phyloP scores from a whole-genome alignment of 225 moss, liverwort and hornwort species.

The Lunularia cruciata region DNA sequence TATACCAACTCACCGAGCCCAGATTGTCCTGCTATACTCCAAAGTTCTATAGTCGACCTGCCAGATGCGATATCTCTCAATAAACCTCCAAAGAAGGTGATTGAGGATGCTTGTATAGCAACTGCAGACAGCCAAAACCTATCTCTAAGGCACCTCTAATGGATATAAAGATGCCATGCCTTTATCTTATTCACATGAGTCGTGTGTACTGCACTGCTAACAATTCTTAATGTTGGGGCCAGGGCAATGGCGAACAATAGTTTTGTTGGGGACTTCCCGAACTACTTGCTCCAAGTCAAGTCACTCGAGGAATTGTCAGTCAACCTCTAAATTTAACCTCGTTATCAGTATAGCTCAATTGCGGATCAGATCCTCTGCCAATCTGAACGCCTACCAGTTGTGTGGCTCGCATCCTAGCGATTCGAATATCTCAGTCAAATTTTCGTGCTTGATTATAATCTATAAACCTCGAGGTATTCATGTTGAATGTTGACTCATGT shows the following conservation, averaged over 20 bases:
- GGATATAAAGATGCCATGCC: too few species aligned
- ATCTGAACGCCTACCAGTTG: too few species aligned
- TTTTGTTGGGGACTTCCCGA: neutral
- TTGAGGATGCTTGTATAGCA: neutral
- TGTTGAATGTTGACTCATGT: too few species aligned
- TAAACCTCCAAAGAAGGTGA: neutral
- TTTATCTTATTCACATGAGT: too few species aligned
- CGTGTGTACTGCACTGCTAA: neutral
- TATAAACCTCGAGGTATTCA: too few species aligned
- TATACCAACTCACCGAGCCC: neutral
- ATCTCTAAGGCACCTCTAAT: neutral
- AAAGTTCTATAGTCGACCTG: neutral
- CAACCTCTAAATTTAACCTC: neutral
- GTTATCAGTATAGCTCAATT: too few species aligned
- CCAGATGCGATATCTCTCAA: neutral
- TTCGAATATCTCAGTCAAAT: too few species aligned
- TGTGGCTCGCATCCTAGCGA: too few species aligned
- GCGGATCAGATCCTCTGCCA: too few species aligned
- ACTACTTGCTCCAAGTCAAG: neutral
- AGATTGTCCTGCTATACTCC: neutral
- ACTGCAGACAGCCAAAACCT: neutral
- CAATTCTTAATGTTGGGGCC: neutral
- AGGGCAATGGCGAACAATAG: neutral
- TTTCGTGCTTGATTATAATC: too few species aligned
- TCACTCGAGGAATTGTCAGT: slow-evolving; percentile 3